Conservation (phyloP, 805 yeast species). For the Lipomyces orientalis region DNA sequence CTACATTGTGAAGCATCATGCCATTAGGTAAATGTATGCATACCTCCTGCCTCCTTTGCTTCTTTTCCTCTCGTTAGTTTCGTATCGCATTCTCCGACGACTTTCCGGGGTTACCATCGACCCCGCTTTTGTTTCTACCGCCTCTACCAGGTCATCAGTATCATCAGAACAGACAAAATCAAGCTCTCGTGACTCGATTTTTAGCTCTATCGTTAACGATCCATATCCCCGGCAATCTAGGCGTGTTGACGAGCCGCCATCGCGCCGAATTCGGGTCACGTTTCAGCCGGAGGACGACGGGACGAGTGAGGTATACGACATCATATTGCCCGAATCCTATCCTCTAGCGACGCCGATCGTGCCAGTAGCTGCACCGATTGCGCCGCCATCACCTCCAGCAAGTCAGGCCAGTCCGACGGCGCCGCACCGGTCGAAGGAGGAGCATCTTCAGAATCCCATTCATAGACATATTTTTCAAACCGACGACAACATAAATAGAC, state of each 20-base stretch:
- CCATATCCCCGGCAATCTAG: not conserved
- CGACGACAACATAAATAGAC: not conserved
- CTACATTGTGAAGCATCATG: not conserved
- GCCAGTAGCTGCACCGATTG: not conserved
- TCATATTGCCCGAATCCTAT: not conserved
- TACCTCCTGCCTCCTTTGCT: not conserved
- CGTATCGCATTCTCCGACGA: not conserved
- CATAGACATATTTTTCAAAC: not conserved
- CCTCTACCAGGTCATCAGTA: not conserved
- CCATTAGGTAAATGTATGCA: not conserved
- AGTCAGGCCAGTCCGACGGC: not conserved
- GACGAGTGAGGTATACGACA: not conserved
- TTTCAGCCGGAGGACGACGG: not conserved
- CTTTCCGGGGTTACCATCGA: not conserved
- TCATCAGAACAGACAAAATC: not conserved
- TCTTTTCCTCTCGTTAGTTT: not conserved
- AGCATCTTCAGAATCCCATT: not conserved
- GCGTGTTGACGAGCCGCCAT: not conserved
- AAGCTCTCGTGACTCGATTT: not conserved
- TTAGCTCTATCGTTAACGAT: not conserved
- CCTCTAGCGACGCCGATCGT: not conserved
- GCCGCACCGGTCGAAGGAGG: not conserved
- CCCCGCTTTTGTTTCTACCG: not conserved
- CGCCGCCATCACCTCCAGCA: not conserved
- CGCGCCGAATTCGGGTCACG: not conserved